Base-by-base conservation (phyloP, 2,329 filamentous ascomycete species). In the Podosphaera xanthii region DNA sequence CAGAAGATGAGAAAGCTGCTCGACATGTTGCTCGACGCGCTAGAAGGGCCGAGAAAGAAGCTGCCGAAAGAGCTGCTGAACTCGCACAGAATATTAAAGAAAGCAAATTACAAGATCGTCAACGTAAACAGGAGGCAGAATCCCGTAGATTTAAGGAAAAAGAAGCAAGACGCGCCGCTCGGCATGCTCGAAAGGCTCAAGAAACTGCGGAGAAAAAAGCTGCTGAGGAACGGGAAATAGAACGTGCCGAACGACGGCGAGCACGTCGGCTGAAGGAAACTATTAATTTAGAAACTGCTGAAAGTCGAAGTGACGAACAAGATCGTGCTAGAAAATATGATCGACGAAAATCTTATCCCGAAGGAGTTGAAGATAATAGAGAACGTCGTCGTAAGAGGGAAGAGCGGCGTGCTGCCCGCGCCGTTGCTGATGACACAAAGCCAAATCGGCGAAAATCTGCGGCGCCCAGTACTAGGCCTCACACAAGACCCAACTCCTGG, bases 401-500 rank as follows among this genome's bases (percentile, higher is more conserved):
- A 60, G 76, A 76, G 31, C 72, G 75, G 49, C 77, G 74, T 7
- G 72, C 73, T 2, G 69, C 72, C 34, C 69, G 69, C 1, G 74
- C 74, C 52, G 33, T 74, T 52, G 44, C 58, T 12, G 64, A 65
- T 33, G 64, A 64, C 42, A 65, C 65, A 34, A 66, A 59, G 54
- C 61, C 63, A 6, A 73, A 74, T 30, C 72, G 74, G 31, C 74
- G 74, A 31, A 72, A 71, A 12, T 67, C 66, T 3, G 73, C 74
- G 42, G 49, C 30, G n/a, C 40, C 40, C n/a, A 44, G 40, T 44
- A 22, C 52, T 8, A 83, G 80, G 80, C 80, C 80, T 22, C 77
- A 82, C 66, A 81, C 77, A 5, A 80, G 80, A 34, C 83, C 80
- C 0, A 79, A 77, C 7, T 82, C 79, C 0, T 83, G 81, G 81